Percentiles rank a stretch among this genome's conserved stretches.
phyloP scores from a whole-genome alignment of 176 grass and related monocot genomes.

The Avena atlantica region DNA sequence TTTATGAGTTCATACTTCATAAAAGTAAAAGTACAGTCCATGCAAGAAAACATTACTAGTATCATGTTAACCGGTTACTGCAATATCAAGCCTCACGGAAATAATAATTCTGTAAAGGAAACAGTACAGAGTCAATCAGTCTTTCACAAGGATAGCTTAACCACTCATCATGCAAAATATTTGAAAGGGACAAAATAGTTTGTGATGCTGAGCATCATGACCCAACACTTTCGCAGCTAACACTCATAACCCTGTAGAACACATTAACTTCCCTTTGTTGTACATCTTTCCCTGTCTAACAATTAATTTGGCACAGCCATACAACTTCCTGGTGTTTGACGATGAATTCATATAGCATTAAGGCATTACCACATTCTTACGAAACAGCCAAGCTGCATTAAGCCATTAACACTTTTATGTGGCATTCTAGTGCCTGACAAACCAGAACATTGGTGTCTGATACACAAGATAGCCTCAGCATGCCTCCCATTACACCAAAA shows the following conservation, averaged over 20 bases:
- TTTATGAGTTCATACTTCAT: slow-evolving; percentile 5
- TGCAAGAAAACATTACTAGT: slow-evolving; percentile 15
- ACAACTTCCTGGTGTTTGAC: slow-evolving; percentile 22
- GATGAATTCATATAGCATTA: slow-evolving; percentile 5
- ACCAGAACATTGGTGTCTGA: not conserved
- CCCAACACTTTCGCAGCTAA: not conserved
- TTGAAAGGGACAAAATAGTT: not conserved
- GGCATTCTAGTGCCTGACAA: not conserved
- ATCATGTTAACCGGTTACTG: slow-evolving; percentile 27
- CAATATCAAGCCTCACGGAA: slow-evolving; percentile 1
- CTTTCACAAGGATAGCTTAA: slow-evolving; percentile 14
- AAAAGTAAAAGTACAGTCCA: slow-evolving; percentile 4
- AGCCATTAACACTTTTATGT: slow-evolving; percentile 27
- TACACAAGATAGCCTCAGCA: not conserved
- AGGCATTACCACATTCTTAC: not conserved
- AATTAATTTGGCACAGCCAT: not conserved
- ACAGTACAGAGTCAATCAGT: not conserved
- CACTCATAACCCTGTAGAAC: not conserved
- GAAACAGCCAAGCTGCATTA: slow-evolving; percentile 19
- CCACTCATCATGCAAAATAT: slow-evolving; percentile 17
- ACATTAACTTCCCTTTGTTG: slow-evolving; percentile 9
- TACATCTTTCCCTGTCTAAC: not conserved
- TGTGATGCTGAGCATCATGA: not conserved
- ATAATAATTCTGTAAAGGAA: slow-evolving; percentile 27
- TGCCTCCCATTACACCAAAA: not conserved